Conservation (phyloP, 2,329 filamentous ascomycete species). For the Colletotrichum neosansevieriae region DNA sequence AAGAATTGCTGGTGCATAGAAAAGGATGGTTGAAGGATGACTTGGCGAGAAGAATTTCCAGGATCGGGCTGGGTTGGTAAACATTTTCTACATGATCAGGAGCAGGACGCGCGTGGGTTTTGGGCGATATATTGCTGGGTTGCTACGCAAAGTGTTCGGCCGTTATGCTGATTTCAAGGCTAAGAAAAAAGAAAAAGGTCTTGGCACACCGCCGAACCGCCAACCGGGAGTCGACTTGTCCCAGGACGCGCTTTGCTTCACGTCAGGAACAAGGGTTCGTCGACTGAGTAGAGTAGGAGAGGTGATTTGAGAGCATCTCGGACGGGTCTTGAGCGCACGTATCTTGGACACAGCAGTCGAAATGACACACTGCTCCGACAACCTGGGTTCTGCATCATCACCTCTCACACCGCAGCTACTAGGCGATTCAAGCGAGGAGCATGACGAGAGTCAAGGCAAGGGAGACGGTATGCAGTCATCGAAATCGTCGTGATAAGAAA, state of each 20-base stretch:
- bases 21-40: no score
- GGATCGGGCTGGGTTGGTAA: neutral
- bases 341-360: neutral
- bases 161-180: constrained; percentile 24
- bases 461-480: neutral
- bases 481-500: neutral
- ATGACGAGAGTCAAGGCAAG: constrained; percentile 1
- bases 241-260: constrained; percentile 15
- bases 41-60: neutral
- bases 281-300: no score
- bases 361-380: neutral
- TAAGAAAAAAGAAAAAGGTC: neutral
- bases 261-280: no score
- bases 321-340: no score
- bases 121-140: constrained; percentile 29
- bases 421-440: neutral
- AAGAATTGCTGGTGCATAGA: no score
- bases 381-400: constrained; percentile 7
- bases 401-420: constrained; percentile 22
- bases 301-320: no score
- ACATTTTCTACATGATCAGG: constrained; percentile 4
- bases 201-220: constrained; percentile 14
- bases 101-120: neutral
- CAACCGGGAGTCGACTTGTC: no score
- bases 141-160: constrained; percentile 1